A percentile compares a stretch with the other conserved stretches of the same genome.
phyloP scores from a whole-genome alignment of 176 grass and related monocot species.

The Thinopyrum elongatum region DNA sequence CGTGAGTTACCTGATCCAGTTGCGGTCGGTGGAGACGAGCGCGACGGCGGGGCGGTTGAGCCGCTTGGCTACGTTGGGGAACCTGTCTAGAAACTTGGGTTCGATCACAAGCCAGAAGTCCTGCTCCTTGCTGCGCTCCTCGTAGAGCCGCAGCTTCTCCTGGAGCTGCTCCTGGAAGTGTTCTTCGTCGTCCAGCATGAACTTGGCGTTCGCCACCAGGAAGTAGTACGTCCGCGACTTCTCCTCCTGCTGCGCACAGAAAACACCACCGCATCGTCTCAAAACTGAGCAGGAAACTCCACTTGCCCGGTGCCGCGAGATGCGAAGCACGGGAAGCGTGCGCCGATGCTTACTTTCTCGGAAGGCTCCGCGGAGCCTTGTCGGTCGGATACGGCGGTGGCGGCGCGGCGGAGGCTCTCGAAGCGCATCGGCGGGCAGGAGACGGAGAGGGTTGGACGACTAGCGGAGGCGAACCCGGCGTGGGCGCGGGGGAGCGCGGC shows the following conservation, averaged over 20 bases:
- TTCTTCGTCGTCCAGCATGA: constrained; percentile 98
- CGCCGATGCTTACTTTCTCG: constrained; percentile 35
- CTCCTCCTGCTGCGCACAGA: constrained; percentile 38
- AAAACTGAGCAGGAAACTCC: not conserved
- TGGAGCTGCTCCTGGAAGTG: constrained; percentile 92
- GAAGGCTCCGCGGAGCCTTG: constrained; percentile 41
- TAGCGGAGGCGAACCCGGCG: constrained; percentile 9
- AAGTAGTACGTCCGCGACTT: constrained; percentile 74
- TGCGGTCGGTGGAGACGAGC: constrained; percentile 77
- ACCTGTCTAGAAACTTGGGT: constrained; percentile 87
- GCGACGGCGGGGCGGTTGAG: constrained; percentile 81
- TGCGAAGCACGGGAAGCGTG: not conserved
- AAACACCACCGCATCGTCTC: not conserved
- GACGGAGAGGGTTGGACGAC: constrained; percentile 12
- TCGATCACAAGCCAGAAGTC: constrained; percentile 97
- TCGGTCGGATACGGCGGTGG: constrained; percentile 63
- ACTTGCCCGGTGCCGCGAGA: not conserved
- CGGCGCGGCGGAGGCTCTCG: constrained; percentile 30
- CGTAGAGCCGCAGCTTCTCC: constrained; percentile 60
- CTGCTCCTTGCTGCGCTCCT: constrained; percentile 66
- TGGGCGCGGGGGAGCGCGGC: not conserved
- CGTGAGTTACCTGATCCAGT: constrained; percentile 80
- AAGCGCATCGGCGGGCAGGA: constrained; percentile 6
- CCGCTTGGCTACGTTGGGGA: constrained; percentile 70
- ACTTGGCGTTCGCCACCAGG: constrained; percentile 90